phyloP scores from a whole-genome alignment of 805 yeast species.

The Millerozyma miso region DNA sequence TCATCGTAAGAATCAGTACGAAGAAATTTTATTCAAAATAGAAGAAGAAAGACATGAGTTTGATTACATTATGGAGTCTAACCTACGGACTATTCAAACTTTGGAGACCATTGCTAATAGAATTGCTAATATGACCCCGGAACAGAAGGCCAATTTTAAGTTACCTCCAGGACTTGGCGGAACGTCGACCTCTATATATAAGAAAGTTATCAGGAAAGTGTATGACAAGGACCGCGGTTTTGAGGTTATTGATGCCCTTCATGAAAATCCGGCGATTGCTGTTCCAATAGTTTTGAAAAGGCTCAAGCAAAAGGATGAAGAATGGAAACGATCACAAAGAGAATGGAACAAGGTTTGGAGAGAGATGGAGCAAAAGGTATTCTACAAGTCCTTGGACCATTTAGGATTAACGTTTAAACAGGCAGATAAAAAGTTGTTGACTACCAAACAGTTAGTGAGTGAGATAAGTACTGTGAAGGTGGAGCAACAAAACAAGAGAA shows the following conservation, averaged over 20 bases:
- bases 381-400: slow-evolving; percentile 90
- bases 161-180: slow-evolving; percentile 93
- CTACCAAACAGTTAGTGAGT: slow-evolving; percentile 84
- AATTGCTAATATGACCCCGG: slow-evolving; percentile 86
- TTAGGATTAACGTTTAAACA: slow-evolving; percentile 94
- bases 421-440: slow-evolving; percentile 86
- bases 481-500: slow-evolving; percentile 82
- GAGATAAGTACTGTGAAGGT: slow-evolving; percentile 90
- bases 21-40: slow-evolving; percentile 88
- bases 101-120: slow-evolving; percentile 92
- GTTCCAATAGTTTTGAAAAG: slow-evolving; percentile 91
- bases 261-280: slow-evolving; percentile 91
- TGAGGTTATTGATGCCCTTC: slow-evolving; percentile 93
- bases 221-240: slow-evolving; percentile 94
- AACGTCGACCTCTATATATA: slow-evolving; percentile 85
- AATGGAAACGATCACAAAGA: slow-evolving; percentile 96
- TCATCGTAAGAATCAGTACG: slow-evolving; percentile 97
- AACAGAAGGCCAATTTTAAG: slow-evolving; percentile 80
- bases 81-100: slow-evolving; percentile 90
- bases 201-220: slow-evolving; percentile 85
- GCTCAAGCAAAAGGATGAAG: slow-evolving; percentile 96
- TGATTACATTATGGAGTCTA: slow-evolving; percentile 93
- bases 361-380: slow-evolving; percentile 93
- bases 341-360: slow-evolving; percentile 99
- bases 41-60: slow-evolving; percentile 98